Evolutionary conservation across 805 yeast species (phyloP), one percentile per base, ranked within the genome.

Genomic region (Ogataea methanolica): DNA sequence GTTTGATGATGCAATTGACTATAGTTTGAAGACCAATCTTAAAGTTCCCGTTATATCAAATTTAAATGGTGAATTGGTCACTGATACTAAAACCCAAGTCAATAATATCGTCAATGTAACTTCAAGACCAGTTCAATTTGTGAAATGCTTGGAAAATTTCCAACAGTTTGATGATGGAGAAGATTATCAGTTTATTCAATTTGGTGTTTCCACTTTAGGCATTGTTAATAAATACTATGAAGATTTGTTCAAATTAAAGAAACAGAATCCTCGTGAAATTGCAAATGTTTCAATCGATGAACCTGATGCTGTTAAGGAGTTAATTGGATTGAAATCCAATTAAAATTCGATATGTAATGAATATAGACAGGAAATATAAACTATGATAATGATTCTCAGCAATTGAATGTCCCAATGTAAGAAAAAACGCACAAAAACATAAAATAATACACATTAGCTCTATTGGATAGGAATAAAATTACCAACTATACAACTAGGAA

Each of bases 401-500:
- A 12, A 26, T 26, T 26, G 4, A 11, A 26, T 1, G 31, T 6
- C 31, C 31, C 4, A 26, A 6, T 9, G 6, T 4, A 31, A 14
- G 22, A 15, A 42, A 48, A 23, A 22, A 6, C 22, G 11, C 7
- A 21, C 34, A 26, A 5, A 23, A 35, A 26, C 5, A 39, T n/a
- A 42, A 12, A 38, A 44, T 49, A 70, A 6, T 31, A 73, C 73
- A 48, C 71, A 76, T 11, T 9, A 31, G 22, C 5, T 21, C 44
- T 33, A 64, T 47, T 64, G 66, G 42, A 87, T 83, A 6, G 97
- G 98, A 45, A 91, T 89, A 62, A 91, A 91, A 61, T 92, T 91
- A 2, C 98, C 98, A 15, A 92, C 95, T 39, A 91, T 92, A 67
- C 97, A 90, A 64, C 95, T 87, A 19, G 98, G 98, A 49, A 92